These are phyloP conservation scores for Delonix regia DNA, from an alignment of 306 rosid species.

Conservation along the genomic window DNA sequence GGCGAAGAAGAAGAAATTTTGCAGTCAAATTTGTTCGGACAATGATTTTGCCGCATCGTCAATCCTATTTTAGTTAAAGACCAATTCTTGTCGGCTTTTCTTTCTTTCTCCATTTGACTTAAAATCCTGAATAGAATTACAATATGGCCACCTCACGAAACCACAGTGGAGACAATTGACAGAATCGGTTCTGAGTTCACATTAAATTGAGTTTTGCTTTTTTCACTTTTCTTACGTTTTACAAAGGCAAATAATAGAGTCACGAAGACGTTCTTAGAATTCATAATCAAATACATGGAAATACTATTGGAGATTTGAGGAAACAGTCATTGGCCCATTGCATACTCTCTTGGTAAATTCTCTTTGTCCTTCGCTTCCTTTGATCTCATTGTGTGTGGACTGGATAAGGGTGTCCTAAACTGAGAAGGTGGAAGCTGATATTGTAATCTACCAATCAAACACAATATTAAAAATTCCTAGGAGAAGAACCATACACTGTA, in stretches of 20 bases:
- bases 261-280: not conserved
- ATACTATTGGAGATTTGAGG: not conserved
- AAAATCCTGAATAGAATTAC: not conserved
- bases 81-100: not conserved
- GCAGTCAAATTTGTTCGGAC: not conserved
- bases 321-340: not conserved
- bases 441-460: not conserved
- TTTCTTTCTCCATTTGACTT: not conserved
- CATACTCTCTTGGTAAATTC: not conserved
- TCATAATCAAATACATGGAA: slow-evolving; percentile 24
- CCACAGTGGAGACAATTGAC: not conserved
- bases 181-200: not conserved
- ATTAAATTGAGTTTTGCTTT: not conserved
- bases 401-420: not conserved
- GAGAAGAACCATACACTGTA: not conserved
- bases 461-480: too few relatives aligned
- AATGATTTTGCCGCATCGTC: not conserved
- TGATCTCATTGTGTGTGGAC: not conserved
- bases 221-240: not conserved
- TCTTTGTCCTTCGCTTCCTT: not conserved
- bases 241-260: not conserved
- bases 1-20: not conserved
- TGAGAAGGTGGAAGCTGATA: not conserved
- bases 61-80: not conserved
- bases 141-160: not conserved